Base-by-base conservation (phyloP, 768 basidiomycete species). In the Tylopilus balloui region DNA sequence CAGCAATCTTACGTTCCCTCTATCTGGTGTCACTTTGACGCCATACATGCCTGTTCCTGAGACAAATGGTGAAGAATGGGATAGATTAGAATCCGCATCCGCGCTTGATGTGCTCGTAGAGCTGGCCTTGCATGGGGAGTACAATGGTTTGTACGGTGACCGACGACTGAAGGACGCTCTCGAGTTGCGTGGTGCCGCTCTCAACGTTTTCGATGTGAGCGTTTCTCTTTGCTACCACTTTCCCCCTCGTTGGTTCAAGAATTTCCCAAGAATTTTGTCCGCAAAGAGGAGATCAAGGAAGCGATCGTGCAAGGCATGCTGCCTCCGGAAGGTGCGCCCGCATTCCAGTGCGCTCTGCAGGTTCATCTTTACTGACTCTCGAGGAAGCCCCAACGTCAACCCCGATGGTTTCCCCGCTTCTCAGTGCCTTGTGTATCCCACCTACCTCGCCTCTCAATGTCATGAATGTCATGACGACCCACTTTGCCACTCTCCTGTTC, bases 61-160 rank as follows among this genome's bases (percentile, higher is more conserved):
- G 67, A 78, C 94, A 47, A 79, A 88, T 52, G 91, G 91, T 8
- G 92, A 95, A 68, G 92, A 95, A 62, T 92, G 90, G 90, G 90
- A 94, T 64, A 78, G 92, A 19, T 66, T 95, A 20, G 88, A 92
- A 51, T 75, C 81, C 4, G 78, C 86, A 14, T 84, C 89, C 4
- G 88, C 89, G 0, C 76, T 95, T 6, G 87, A 93, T 51, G 87
- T 81, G 0, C 76, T 96, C 11, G 81, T 95, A 1, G 85, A 89
- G 52, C 76, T 92, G 14, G 82, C 83, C 11, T 71, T 97, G 32
- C 85, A 95, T 48, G 95, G 94, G 2, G 94, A 96, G 70, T 88
- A 90, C 64, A 82, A 86, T 57, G 82, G 85, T n/a, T 57, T 69
- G 44, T 78, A 80, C 49, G 73, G 78, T 39, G 78, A 69, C 42